phyloP scores from a whole-genome alignment of 768 basidiomycete species.

The Infundibulicybe gibba region DNA sequence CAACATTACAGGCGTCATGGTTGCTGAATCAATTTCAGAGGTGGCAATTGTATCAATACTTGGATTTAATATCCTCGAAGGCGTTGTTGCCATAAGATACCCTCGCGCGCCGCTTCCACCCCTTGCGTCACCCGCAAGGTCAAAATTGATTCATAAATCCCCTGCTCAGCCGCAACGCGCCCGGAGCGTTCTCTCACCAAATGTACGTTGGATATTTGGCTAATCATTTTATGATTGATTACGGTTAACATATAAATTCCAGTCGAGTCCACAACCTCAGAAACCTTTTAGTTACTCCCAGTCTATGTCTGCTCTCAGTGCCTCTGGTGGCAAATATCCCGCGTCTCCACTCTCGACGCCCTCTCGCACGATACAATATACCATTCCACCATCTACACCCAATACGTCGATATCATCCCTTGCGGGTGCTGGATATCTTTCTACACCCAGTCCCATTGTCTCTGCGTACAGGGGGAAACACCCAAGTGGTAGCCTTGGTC shows the following conservation, averaged over 20 bases:
- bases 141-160: conserved; percentile 18
- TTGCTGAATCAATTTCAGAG: conserved; percentile 20
- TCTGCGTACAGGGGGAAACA: conserved; percentile 42
- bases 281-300: conserved; percentile 37
- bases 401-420: conserved; percentile 28
- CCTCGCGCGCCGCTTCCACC: conserved; percentile 34
- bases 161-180: conserved; percentile 29
- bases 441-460: conserved; percentile 38
- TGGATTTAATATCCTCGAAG: conserved; percentile 37
- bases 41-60: conserved; percentile 26
- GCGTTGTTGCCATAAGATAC: conserved; percentile 36
- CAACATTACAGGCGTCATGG: neutral
- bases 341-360: conserved; percentile 39
- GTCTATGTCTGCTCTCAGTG: conserved; percentile 21
- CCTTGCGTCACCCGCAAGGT: conserved; percentile 25
- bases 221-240: neutral
- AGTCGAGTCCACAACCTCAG: conserved; percentile 40
- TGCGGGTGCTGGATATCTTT: conserved; percentile 25
- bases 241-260: neutral
- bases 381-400: conserved; percentile 25
- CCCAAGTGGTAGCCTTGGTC: conserved; percentile 25
- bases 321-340: conserved; percentile 22
- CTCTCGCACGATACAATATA: conserved; percentile 32
- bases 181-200: conserved; percentile 37
- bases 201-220: conserved; percentile 19